A percentile compares a stretch with the other conserved stretches of the same genome.
Conservation (phyloP, 345 rosid species). For the Rhodomyrtus tomentosa region DNA sequence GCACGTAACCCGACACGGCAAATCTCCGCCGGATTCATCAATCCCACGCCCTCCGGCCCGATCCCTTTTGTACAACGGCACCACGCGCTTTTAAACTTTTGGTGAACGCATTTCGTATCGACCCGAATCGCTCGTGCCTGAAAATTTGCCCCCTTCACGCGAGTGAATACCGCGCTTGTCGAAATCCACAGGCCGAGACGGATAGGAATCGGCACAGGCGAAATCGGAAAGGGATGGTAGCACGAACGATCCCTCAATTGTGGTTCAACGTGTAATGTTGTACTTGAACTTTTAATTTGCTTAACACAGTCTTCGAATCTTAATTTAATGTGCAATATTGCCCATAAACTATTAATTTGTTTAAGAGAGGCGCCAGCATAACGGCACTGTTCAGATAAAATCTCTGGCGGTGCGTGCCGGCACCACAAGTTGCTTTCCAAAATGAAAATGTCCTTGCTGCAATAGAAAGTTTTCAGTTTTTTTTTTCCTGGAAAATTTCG, state of each 20-base stretch:
- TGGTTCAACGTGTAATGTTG: fast-evolving
- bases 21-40: neutral
- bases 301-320: fast-evolving
- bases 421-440: no score
- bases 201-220: neutral
- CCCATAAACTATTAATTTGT: no score
- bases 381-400: no score
- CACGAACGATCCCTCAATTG: no score
- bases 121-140: neutral
- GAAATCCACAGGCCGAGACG: neutral
- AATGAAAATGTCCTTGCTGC: no score
- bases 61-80: neutral
- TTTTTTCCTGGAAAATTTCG: no score
- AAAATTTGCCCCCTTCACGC: neutral
- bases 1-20: neutral
- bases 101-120: no score
- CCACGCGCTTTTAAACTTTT: neutral
- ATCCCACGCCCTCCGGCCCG: neutral
- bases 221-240: neutral
- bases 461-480: no score
- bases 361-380: no score
- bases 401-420: no score
- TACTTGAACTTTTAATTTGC: no score
- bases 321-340: fast-evolving
- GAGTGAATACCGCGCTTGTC: neutral